These are phyloP conservation scores for Naganishia cerealis DNA, from an alignment of 1,284 basidiomycete genomes.

Conservation along the genomic window DNA sequence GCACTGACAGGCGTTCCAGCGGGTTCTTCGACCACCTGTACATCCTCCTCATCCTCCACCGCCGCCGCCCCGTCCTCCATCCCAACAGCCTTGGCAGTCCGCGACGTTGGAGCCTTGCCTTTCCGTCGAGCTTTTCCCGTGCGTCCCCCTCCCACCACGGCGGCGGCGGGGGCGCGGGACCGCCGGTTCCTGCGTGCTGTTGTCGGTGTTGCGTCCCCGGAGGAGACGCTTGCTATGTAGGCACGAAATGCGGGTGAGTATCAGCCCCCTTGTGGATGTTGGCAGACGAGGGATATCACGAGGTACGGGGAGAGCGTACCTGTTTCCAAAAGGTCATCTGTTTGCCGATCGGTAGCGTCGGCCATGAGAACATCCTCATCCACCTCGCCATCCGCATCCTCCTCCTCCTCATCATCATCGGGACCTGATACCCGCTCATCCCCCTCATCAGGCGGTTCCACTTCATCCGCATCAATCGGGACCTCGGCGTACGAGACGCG, in stretches of 20 bases:
- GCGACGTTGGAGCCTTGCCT: no score
- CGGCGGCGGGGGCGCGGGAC: neutral
- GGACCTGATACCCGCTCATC: conserved; percentile 22
- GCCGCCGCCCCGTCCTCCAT: neutral
- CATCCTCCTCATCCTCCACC: conserved; percentile 1
- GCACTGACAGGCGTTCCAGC: conserved; percentile 1
- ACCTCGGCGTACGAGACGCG: conserved; percentile 31
- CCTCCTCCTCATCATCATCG: conserved; percentile 31
- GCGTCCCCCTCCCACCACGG: neutral
- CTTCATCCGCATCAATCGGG: conserved; percentile 28
- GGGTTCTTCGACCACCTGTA: neutral
- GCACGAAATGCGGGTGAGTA: neutral
- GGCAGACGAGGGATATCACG: neutral
- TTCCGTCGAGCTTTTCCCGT: conserved; percentile 2
- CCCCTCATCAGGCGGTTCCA: conserved; percentile 13
- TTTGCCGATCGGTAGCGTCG: conserved; percentile 41
- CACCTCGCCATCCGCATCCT: conserved; percentile 22
- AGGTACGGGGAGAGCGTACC: conserved; percentile 33
- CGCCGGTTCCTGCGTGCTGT: conserved; percentile 5
- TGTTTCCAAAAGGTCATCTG: conserved; percentile 36
- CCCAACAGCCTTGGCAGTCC: no score
- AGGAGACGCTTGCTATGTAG: conserved; percentile 9
- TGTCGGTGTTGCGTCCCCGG: conserved; percentile 32
- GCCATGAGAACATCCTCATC: conserved; percentile 36
- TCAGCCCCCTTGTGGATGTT: neutral